Evolutionary conservation across 2,329 filamentous ascomycete species (phyloP), one percentile per base, ranked within the genome.

Genomic region (Cytospora piceae): DNA sequence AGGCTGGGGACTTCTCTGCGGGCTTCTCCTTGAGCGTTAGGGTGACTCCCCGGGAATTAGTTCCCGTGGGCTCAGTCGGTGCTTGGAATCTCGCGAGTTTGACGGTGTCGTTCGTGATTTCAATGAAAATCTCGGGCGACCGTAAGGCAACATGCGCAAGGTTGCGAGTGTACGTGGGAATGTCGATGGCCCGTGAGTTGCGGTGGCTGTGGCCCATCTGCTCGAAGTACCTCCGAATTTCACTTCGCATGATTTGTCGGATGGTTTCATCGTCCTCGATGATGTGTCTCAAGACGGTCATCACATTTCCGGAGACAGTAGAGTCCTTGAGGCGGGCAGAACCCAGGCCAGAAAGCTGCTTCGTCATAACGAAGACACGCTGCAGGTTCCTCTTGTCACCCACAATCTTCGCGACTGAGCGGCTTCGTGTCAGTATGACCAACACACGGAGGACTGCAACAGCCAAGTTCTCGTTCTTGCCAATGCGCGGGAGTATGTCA

Each of bases 201-300:
- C 78, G 77, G 7, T 78, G 74, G 67, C 83, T 82, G 29, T 51
- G 42, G 8, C 39, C 53, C 61, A 63, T 58, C 61, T 91, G 82
- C 62, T 92, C 88, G 70, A 97, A 92, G 72, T 87, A 88, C n/a
- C 86, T 81, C 69, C 89, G 87, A 72, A 99, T 96, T 74, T 98
- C 94, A 32, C 89, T 90, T 60, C 90, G 86, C 91, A 99, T 97
- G 67, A 97, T 89, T 74, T 97, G 92, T 70, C 91, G 92, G 67
- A 98, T 85, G 2, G 90, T 95, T 22, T 93, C 90, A 58, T 97
- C 93, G 73, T 99, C 96, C 77, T 99, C 95, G 62, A 98, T 87
- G 69, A 99, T 90, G 73, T 99, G 95, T 51, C 96, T 89, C 53
- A 99, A 81, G 61, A 97, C 90, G 15, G 94, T 85, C 85, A 98